Base-by-base conservation (phyloP, 176 grass and related monocot species). In the Thalia dealbata region DNA sequence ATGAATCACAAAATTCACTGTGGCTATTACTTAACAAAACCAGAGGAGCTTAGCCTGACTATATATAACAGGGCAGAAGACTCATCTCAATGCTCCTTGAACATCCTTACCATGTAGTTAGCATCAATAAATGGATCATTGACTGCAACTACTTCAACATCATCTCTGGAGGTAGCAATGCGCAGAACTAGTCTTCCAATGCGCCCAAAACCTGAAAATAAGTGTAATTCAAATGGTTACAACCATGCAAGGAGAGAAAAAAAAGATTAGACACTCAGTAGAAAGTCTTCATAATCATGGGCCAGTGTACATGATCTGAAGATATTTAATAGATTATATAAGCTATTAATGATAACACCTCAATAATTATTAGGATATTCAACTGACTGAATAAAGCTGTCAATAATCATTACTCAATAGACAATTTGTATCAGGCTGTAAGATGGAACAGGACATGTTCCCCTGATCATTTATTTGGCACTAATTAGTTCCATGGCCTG, bases 81-180 rank as follows among this genome's bases (percentile, higher is more conserved):
- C 26, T 71, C 44, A 22, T 45, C 25, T 71, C 12, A 14, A 9
- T 30, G 38, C 14, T 38, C 32, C 32, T 27, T 72, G 24, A 64
- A 67, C 52, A 69, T 68, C 58, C 79, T 74, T 86, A 99, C 95
- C 95, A 97, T 97, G 83, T 97, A 97, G 43, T 97, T 92, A 52
- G 95, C 87, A 88, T 97, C 90, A 26, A 97, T 74, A 43, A 97
- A 97, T 72, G 95, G 95, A 83, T 97, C 95, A 75, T 97, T 97
- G 38, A 97, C 90, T 79, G 95, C 95, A 19, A 97, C 95, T 78
- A 97, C 87, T 83, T 97, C 95, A 86, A 97, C 81, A 76, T 97
- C 95, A 52, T 97, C 95, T 88, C 90, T 90, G 52, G 79, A 81
- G 32, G 81, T 88, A 66, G 95, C 95, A 72, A 97, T 91, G 74